Base-by-base conservation (phyloP, 352 stramenopile species). In the Phytophthora cryptogea region DNA sequence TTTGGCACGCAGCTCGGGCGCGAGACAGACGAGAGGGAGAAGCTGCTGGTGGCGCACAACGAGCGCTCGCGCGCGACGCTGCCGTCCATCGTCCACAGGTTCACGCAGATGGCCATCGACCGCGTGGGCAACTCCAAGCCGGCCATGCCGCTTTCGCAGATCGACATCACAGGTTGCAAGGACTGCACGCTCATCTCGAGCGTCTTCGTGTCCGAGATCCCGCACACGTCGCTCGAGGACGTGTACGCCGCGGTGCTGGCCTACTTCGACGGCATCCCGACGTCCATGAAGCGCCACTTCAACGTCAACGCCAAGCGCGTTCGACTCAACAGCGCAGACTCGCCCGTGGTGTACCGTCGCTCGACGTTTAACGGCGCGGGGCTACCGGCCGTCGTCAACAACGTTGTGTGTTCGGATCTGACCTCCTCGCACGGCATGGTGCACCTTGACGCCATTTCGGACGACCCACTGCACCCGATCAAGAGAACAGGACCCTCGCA, bases 121-220 rank as follows among this genome's bases (percentile, higher is more conserved):
- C 50, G 37, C 13, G 54, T 42, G 32, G 23, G 52, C 28, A 35
- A n/a, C 8, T 30, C 31, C 31, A 65, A 64, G 32, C 54, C 45
- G 0, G 67, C 66, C 8, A n/a, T 70, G 54, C 69, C 69, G 44
- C 54, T 74, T 23, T 68, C 60, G 13, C 63, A 78, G 14, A 74
- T 74, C 16, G 59, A 74, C n/a, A 62, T 79, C 23, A 73, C 63
- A 10, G 70, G 67, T 2, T 68, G 59, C 36, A 54, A 48, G 39
- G 59, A 76, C 31, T 45, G 52, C 51, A 76, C 70, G 41, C 39
- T 76, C 5, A 66, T 79, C 13, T 74, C 70, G 10, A 74, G 67
- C 23, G 54, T 72, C 2, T 79, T 76, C 45, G 40, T 79, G 6
- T 67, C 67, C 0, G 67, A 79, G 44, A 76, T 79, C 39, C 67